Conservation (phyloP, 1,139 yeast genomes). For the Lizanozyma gosingica region DNA sequence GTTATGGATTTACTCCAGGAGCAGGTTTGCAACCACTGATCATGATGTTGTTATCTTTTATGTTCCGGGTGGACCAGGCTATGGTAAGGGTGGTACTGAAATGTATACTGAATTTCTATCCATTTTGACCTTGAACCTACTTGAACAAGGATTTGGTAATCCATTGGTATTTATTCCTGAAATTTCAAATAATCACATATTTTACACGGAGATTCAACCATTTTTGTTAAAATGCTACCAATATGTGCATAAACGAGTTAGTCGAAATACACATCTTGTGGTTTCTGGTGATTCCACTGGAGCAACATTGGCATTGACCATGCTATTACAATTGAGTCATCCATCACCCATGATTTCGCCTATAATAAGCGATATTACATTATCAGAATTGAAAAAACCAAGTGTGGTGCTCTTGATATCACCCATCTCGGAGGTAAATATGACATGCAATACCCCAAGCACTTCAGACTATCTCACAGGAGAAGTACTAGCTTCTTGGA, state of each 20-base stretch:
- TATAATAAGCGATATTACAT: too few relatives aligned
- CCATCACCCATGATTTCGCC: not conserved
- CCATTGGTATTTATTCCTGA: slow-evolving; percentile 9
- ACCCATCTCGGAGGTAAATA: not conserved
- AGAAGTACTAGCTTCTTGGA: not conserved
- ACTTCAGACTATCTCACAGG: not conserved
- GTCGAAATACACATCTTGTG: slow-evolving; percentile 3
- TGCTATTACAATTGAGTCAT: slow-evolving; percentile 1
- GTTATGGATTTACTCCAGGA: slow-evolving; percentile 7
- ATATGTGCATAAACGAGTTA: not conserved
- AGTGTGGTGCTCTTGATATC: not conserved
- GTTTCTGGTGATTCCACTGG: slow-evolving; percentile 11
- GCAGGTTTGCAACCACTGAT: slow-evolving; percentile 2
- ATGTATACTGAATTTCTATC: slow-evolving; percentile 10
- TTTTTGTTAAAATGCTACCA: not conserved
- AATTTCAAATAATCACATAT: slow-evolving; percentile 1
- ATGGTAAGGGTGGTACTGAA: slow-evolving; percentile 7
- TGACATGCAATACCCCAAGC: not conserved
- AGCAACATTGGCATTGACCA: slow-evolving; percentile 5
- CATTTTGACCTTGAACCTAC: slow-evolving; percentile 7
- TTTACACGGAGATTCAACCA: not conserved
- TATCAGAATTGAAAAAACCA: not conserved
- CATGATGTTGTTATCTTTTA: slow-evolving; percentile 9
- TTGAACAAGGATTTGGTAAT: slow-evolving; percentile 11
- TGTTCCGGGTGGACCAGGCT: slow-evolving; percentile 8